phyloP scores from a whole-genome alignment of 2,329 filamentous ascomycete genomes.

The Fusarium sp. region DNA sequence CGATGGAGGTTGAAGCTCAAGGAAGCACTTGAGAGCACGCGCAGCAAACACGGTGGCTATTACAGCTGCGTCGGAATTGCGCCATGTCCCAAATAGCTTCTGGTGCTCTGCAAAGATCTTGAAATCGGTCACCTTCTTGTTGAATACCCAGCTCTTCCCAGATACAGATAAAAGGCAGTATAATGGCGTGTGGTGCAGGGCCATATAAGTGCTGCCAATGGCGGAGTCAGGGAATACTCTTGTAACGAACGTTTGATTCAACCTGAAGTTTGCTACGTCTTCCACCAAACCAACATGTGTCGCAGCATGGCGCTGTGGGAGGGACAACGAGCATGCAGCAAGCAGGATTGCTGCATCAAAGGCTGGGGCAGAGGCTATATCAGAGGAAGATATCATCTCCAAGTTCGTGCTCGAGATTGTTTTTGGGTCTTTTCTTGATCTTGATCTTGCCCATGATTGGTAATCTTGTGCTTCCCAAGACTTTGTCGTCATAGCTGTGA shows the following conservation, averaged over 20 bases:
- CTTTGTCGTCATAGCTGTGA: constrained; percentile 59
- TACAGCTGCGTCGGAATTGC: constrained; percentile 59
- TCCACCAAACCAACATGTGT: constrained; percentile 48
- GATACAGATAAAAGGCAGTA: constrained; percentile 69
- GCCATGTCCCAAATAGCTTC: constrained; percentile 62
- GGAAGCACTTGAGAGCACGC: constrained; percentile 62
- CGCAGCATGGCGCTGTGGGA: constrained; percentile 53
- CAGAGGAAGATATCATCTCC: constrained; percentile 54
- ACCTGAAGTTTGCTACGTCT: constrained; percentile 43
- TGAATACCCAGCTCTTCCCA: constrained; percentile 71
- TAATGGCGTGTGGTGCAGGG: constrained; percentile 70
- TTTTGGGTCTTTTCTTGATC: constrained; percentile 44
- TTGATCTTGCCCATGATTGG: constrained; percentile 61
- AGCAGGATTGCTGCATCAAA: constrained; percentile 60
- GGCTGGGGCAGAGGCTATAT: constrained; percentile 52
- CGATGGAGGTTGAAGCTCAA: constrained; percentile 49
- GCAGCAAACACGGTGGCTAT: constrained; percentile 65
- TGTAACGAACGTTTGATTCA: constrained; percentile 50
- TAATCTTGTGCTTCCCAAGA: constrained; percentile 65
- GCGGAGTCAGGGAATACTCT: constrained; percentile 61
- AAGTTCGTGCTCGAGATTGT: constrained; percentile 51
- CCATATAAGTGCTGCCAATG: constrained; percentile 67
- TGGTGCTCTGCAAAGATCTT: constrained; percentile 63
- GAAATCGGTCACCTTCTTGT: constrained; percentile 63
- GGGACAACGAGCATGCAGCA: constrained; percentile 54